phyloP scores from a whole-genome alignment of 2,329 filamentous ascomycete genomes.

The Huntiella moniliformis region DNA sequence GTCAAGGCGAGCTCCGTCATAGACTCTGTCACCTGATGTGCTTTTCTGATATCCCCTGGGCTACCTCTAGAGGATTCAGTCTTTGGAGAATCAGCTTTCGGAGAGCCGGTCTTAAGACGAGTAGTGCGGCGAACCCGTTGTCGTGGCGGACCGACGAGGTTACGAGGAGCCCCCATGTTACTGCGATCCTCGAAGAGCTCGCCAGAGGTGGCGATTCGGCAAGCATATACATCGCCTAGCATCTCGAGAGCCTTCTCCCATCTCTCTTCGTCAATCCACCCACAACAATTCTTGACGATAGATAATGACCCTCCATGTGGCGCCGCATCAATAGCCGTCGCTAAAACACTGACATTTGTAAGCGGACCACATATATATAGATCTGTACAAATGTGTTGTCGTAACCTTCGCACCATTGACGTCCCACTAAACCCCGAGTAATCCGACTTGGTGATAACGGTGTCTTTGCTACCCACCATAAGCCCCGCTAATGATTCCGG shows the following conservation, averaged over 20 bases:
- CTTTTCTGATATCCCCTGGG: too few species aligned
- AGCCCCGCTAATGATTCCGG: constrained; percentile 23
- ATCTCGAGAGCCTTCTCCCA: constrained; percentile 53
- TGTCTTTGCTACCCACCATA: constrained; percentile 30
- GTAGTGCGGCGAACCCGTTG: constrained; percentile 3
- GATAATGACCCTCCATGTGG: constrained; percentile 76
- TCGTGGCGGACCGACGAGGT: not conserved
- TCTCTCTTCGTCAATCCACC: constrained; percentile 50
- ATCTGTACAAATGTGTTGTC: constrained; percentile 76
- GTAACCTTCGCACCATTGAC: constrained; percentile 53
- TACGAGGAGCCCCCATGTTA: not conserved
- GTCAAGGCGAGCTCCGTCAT: too few species aligned
- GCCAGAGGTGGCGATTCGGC: constrained; percentile 39
- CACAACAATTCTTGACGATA: constrained; percentile 73
- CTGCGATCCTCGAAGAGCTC: constrained; percentile 29
- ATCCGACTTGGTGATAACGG: constrained; percentile 46
- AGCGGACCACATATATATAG: constrained; percentile 76
- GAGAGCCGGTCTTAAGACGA: not conserved
- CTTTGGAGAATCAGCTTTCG: not conserved
- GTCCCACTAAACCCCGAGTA: constrained; percentile 78
- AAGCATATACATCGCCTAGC: constrained; percentile 58
- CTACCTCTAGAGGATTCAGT: too few species aligned
- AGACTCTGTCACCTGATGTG: too few species aligned
- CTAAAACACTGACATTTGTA: constrained; percentile 75
- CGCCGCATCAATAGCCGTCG: constrained; percentile 78